A percentile compares a stretch with the other conserved stretches of the same genome.
phyloP scores from a whole-genome alignment of 176 grass and related monocot species.

The Bromus sterilis region DNA sequence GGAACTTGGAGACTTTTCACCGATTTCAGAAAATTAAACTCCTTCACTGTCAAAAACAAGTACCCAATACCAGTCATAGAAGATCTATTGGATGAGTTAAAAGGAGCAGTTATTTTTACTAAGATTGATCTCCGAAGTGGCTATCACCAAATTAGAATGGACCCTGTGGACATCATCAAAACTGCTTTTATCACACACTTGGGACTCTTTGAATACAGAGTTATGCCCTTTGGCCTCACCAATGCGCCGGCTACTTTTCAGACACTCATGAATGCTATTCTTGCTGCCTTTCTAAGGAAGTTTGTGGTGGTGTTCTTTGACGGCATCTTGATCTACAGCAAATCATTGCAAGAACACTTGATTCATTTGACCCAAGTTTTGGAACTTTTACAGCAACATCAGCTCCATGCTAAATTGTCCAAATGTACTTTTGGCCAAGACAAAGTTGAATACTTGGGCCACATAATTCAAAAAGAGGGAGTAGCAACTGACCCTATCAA shows the following conservation, averaged over 20 bases:
- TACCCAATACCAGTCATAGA: too few species aligned
- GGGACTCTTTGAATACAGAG: neutral
- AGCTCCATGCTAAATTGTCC: neutral
- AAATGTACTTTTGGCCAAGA: neutral
- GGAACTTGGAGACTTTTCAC: too few species aligned
- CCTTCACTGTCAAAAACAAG: too few species aligned
- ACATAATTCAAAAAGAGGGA: neutral
- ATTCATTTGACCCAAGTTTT: neutral
- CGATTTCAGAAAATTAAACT: too few species aligned
- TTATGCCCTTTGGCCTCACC: neutral
- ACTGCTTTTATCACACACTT: neutral
- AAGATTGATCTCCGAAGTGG: too few species aligned
- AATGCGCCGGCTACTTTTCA: neutral
- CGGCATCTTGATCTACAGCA: neutral
- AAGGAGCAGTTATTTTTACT: too few species aligned
- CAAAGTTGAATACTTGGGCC: neutral
- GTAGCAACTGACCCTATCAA: neutral
- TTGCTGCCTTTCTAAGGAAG: neutral
- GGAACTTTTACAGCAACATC: fast-evolving
- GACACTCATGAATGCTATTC: neutral
- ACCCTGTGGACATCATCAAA: too few species aligned
- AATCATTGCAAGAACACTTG: neutral
- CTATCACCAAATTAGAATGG: too few species aligned
- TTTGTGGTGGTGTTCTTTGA: neutral
- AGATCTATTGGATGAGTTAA: too few species aligned